Percentiles rank a stretch among this genome's conserved stretches.
Evolutionary conservation across 2,329 filamentous ascomycete species (phyloP).

Genomic region (Cercospora sesami): DNA sequence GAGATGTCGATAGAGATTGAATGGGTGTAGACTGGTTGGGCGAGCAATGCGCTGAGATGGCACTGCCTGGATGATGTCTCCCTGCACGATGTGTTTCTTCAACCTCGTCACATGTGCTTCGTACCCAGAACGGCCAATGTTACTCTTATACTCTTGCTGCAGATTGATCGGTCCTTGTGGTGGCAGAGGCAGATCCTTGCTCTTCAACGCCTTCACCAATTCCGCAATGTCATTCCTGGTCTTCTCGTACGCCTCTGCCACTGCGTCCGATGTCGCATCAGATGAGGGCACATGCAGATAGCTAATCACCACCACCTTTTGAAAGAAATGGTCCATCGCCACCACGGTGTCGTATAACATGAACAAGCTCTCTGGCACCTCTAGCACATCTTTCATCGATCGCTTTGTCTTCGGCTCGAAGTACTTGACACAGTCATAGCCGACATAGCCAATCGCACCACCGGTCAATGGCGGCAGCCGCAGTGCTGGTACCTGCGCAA

Average conservation of each 20-base stretch:
- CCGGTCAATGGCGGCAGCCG: slow-evolving; percentile 83
- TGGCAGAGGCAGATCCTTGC: slow-evolving; percentile 66
- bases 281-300: slow-evolving; percentile 69
- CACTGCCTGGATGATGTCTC: slow-evolving; percentile 97
- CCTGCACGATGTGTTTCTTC: slow-evolving; percentile 85
- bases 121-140: slow-evolving; percentile 86
- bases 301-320: slow-evolving; percentile 88
- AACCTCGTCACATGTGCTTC: slow-evolving; percentile 81
- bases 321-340: slow-evolving; percentile 92
- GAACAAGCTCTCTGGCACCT: slow-evolving; percentile 90
- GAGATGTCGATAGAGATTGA: slow-evolving; percentile 95
- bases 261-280: slow-evolving; percentile 43
- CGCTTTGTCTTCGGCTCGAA: slow-evolving; percentile 97
- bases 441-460: slow-evolving; percentile 93
- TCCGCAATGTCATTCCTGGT: slow-evolving; percentile 64
- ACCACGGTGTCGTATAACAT: slow-evolving; percentile 96
- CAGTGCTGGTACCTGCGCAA: slow-evolving; percentile 79
- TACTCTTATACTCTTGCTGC: slow-evolving; percentile 81
- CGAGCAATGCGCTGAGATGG: slow-evolving; percentile 90
- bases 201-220: slow-evolving; percentile 70
- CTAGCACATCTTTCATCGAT: slow-evolving; percentile 76
- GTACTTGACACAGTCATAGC: slow-evolving; percentile 95
- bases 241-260: slow-evolving; percentile 69
- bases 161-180: slow-evolving; percentile 70
- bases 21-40: slow-evolving; percentile 87